Percentiles rank a stretch among this genome's conserved stretches.
Conservation (phyloP, 2,329 filamentous ascomycete genomes). For the Teratosphaeria nubilosa region DNA sequence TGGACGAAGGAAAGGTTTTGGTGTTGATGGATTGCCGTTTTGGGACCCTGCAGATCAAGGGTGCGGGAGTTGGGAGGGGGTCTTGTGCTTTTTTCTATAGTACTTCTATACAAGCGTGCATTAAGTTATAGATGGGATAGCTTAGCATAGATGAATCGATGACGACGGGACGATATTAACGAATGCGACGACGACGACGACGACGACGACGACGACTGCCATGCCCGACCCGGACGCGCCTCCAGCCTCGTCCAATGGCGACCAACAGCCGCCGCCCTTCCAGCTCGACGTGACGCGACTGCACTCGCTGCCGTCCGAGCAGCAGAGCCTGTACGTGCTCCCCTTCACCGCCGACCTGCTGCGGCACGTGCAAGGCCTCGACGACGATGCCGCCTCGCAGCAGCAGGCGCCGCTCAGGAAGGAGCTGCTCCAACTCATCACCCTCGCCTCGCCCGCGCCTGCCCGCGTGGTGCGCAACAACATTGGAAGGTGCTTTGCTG, state of each 20-base stretch:
- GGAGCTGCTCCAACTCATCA: slow-evolving; percentile 88
- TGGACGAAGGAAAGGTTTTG: background rate
- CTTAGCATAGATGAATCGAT: background rate
- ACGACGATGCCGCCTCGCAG: slow-evolving; percentile 68
- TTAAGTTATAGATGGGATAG: background rate
- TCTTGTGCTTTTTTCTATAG: background rate
- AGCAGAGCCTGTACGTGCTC: slow-evolving; percentile 89
- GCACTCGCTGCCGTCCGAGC: slow-evolving; percentile 78
- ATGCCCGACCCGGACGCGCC: background rate
- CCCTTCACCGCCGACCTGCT: slow-evolving; percentile 77
- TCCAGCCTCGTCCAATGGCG: slow-evolving; percentile 10
- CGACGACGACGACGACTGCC: slow-evolving; percentile 1
- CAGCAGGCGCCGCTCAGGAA: slow-evolving; percentile 90
- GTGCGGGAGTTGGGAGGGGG: background rate
- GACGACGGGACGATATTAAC: background rate
- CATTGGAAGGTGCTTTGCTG: slow-evolving; percentile 70
- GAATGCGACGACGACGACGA: background rate
- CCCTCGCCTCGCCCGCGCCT: slow-evolving; percentile 67
- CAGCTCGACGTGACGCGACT: slow-evolving; percentile 84
- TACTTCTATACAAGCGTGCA: background rate
- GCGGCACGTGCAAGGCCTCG: slow-evolving; percentile 65
- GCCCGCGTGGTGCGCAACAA: slow-evolving; percentile 86
- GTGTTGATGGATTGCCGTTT: slow-evolving; percentile 1
- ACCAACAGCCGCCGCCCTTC: slow-evolving; percentile 14
- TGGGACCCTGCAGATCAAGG: background rate